Percentiles rank a stretch among this genome's conserved stretches.
These are phyloP conservation scores for Clarireedia paspali DNA, from an alignment of 2,329 filamentous ascomycete genomes.

Conservation along the genomic window DNA sequence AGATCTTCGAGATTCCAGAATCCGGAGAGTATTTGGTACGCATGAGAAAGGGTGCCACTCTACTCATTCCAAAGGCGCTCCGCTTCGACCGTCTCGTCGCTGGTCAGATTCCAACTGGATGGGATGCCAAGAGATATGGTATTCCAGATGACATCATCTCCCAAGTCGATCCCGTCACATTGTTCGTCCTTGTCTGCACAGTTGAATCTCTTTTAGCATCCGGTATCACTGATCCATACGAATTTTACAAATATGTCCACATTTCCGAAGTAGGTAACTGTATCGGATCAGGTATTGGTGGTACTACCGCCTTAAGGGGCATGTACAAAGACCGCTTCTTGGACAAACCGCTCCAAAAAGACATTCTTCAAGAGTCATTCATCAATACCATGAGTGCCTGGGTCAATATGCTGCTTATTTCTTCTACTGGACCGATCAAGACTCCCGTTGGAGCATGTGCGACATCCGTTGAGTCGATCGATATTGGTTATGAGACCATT, in stretches of 20 bases:
- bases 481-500: slow-evolving; percentile 97
- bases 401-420: slow-evolving; percentile 98
- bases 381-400: slow-evolving; percentile 99
- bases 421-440: slow-evolving; percentile 96
- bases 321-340: slow-evolving; percentile 99
- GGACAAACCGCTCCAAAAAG: slow-evolving; percentile 95
- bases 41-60: slow-evolving; percentile 87
- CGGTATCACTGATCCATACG: slow-evolving; percentile 97
- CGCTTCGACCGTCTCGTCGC: slow-evolving; percentile 96
- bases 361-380: slow-evolving; percentile 98
- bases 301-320: slow-evolving; percentile 80
- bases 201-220: slow-evolving; percentile 84
- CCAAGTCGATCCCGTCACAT: slow-evolving; percentile 92
- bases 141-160: slow-evolving; percentile 96
- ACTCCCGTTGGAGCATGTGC: slow-evolving; percentile 97
- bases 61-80: slow-evolving; percentile 94
- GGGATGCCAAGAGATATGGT: slow-evolving; percentile 94
- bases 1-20: slow-evolving; percentile 91
- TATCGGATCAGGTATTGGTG: slow-evolving; percentile 96
- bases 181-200: slow-evolving; percentile 91
- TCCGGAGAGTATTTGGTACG: slow-evolving; percentile 92
- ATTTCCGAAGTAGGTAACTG: slow-evolving; percentile 98
- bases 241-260: slow-evolving; percentile 99
- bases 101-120: slow-evolving; percentile 92
- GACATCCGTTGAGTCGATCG: slow-evolving; percentile 92